Conservation (phyloP, 345 rosid species). For the Murraya koenigii region DNA sequence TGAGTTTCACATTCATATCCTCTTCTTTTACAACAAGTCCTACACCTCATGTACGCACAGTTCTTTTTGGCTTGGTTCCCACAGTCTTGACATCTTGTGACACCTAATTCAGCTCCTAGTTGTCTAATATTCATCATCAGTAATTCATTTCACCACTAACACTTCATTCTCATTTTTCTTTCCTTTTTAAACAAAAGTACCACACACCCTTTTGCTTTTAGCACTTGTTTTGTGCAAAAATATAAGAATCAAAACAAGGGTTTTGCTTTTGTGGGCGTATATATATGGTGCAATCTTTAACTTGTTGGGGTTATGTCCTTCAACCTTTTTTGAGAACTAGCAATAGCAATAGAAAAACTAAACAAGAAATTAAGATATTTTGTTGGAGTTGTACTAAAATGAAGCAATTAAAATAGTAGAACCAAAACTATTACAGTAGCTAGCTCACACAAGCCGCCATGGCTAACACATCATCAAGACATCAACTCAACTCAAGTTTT, state of each 20-base stretch:
- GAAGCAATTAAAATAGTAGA: neutral
- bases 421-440: neutral
- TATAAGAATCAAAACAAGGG: neutral
- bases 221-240: neutral
- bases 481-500: neutral
- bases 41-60: slow-evolving; percentile 30
- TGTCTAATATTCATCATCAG: slow-evolving; percentile 13
- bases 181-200: neutral
- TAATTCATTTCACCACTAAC: neutral
- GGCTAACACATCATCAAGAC: neutral
- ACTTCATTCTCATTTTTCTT: neutral
- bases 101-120: slow-evolving; percentile 12
- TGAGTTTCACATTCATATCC: slow-evolving; percentile 31
- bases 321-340: neutral
- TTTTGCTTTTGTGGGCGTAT: neutral
- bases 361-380: neutral
- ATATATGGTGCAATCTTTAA: too few species aligned
- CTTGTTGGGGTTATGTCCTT: too few species aligned
- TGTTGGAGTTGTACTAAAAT: neutral
- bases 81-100: slow-evolving; percentile 32
- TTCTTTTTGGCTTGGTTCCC: slow-evolving; percentile 38
- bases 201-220: neutral
- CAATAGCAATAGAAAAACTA: neutral
- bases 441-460: slow-evolving; percentile 6
- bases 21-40: slow-evolving; percentile 33